Conservation (phyloP, 2,329 filamentous ascomycete species). For the Fusarium nematophilum region DNA sequence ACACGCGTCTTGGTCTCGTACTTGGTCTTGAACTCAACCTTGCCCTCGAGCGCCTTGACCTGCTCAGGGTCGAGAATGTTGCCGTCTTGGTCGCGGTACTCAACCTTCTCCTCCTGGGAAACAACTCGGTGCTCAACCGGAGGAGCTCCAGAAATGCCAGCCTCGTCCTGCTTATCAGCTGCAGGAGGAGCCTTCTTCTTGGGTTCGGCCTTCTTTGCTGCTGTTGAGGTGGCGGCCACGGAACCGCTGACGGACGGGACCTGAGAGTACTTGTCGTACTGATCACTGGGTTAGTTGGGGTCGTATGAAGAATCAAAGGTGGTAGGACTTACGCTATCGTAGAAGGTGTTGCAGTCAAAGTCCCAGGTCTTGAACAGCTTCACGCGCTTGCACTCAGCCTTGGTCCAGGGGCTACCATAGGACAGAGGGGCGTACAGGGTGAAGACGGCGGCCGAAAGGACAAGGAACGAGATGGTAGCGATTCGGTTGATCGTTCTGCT, state of each 20-base stretch:
- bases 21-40: constrained; percentile 93
- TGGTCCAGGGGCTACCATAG: constrained; percentile 96
- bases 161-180: constrained; percentile 44
- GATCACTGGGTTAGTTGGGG: constrained; percentile 32
- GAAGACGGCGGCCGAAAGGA: constrained; percentile 80
- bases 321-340: constrained; percentile 78
- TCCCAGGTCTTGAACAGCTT: constrained; percentile 94
- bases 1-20: constrained; percentile 95
- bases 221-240: constrained; percentile 45
- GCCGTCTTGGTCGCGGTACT: constrained; percentile 95
- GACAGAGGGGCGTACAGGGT: constrained; percentile 87
- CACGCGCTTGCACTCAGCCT: constrained; percentile 83
- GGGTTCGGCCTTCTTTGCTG: constrained; percentile 38
- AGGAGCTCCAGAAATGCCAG: constrained; percentile 61
- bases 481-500: constrained; percentile 77
- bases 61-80: constrained; percentile 87
- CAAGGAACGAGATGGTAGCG: constrained; percentile 79
- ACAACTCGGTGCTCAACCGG: constrained; percentile 62
- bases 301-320: not conserved
- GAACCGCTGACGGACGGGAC: constrained; percentile 39
- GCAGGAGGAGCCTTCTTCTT: constrained; percentile 41
- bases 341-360: constrained; percentile 97
- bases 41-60: constrained; percentile 86
- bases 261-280: constrained; percentile 63
- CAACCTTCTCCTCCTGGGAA: constrained; percentile 80